Evolutionary conservation across 2,329 filamentous ascomycete genomes (phyloP).

Genomic region (Penicillium freii): DNA sequence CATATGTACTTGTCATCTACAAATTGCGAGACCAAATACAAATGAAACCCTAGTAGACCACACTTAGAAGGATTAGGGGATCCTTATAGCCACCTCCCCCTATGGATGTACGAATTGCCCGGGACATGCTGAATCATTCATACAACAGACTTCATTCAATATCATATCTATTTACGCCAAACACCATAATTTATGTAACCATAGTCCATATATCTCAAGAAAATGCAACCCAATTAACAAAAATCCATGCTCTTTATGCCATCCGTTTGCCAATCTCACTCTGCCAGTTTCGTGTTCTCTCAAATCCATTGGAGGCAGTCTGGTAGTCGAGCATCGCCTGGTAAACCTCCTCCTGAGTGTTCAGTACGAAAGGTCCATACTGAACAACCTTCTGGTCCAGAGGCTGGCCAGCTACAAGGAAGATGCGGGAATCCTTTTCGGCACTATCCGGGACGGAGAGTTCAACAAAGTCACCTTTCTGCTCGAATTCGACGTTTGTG

Average conservation of each 20-base stretch:
- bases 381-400: constrained; percentile 78
- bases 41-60: not conserved
- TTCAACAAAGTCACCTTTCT: constrained; percentile 71
- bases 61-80: not conserved
- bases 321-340: constrained; percentile 76
- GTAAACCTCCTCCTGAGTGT: constrained; percentile 67
- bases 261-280: constrained; percentile 84
- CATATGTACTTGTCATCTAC: no score
- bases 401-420: constrained; percentile 75
- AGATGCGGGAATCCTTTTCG: constrained; percentile 51
- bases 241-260: constrained; percentile 33
- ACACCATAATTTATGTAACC: not conserved
- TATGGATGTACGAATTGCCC: not conserved
- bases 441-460: constrained; percentile 67
- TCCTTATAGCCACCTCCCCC: not conserved
- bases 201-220: not conserved
- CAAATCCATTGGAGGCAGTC: constrained; percentile 72
- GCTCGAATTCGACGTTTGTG: constrained; percentile 86
- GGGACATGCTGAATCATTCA: not conserved
- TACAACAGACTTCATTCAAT: not conserved
- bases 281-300: constrained; percentile 73
- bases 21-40: no score
- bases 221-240: not conserved
- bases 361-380: constrained; percentile 83
- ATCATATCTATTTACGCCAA: not conserved